phyloP scores from a whole-genome alignment of 2,329 filamentous ascomycete genomes.

The Parafenestella ontariensis region DNA sequence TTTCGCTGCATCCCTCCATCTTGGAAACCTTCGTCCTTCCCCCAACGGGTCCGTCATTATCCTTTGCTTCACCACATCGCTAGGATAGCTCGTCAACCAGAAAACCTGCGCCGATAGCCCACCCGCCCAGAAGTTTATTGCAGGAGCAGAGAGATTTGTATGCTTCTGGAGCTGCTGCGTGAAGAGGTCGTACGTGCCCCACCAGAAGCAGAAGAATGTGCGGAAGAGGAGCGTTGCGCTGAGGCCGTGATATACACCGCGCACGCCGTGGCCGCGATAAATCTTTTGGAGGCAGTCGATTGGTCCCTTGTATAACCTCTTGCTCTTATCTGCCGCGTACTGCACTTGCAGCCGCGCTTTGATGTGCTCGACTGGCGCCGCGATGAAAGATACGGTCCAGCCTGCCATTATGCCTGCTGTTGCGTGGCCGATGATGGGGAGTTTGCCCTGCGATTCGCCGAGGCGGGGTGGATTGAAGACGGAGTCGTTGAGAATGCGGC shows the following conservation, averaged over 20 bases:
- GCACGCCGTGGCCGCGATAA: constrained; percentile 68
- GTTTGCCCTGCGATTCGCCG: constrained; percentile 53
- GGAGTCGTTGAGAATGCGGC: constrained; percentile 79
- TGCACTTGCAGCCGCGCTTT: constrained; percentile 95
- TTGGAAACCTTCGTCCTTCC: constrained; percentile 65
- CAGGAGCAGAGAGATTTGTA: constrained; percentile 76
- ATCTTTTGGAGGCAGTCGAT: constrained; percentile 79
- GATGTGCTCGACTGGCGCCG: constrained; percentile 92
- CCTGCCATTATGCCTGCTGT: constrained; percentile 88
- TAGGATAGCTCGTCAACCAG: constrained; percentile 91
- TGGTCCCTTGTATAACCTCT: constrained; percentile 83
- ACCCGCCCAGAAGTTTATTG: constrained; percentile 96
- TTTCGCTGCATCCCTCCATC: constrained; percentile 81
- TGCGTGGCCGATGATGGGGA: constrained; percentile 83
- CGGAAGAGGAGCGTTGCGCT: constrained; percentile 86
- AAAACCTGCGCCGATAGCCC: constrained; percentile 92
- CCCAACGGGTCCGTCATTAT: constrained; percentile 96
- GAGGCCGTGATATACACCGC: constrained; percentile 86
- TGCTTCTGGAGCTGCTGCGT: constrained; percentile 70
- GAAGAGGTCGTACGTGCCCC: constrained; percentile 91
- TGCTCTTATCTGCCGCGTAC: constrained; percentile 79
- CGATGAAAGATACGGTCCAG: constrained; percentile 88
- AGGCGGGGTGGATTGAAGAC: constrained; percentile 68
- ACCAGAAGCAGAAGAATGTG: constrained; percentile 97
- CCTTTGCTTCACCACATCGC: constrained; percentile 92